Conservation (phyloP, 2,329 filamentous ascomycete species). For the Xylariaceae sp. region DNA sequence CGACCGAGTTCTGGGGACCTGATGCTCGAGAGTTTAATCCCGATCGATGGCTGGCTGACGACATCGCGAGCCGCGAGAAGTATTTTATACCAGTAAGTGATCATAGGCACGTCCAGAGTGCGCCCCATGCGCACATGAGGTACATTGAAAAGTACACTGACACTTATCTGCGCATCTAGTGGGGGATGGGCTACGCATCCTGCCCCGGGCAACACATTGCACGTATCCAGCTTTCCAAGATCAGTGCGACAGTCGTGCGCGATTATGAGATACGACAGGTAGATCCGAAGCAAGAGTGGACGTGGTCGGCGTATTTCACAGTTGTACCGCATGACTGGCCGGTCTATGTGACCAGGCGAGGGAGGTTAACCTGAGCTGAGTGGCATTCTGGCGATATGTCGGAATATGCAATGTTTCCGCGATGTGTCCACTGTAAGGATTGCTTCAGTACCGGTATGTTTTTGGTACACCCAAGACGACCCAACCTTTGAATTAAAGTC, state of each 20-base stretch:
- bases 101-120: no score
- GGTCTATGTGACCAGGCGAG: no score
- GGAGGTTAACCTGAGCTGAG: no score
- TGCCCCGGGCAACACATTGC: constrained; percentile 16
- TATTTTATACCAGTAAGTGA: constrained; percentile 5
- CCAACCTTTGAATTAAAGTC: no score
- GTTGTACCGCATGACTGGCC: constrained; percentile 12
- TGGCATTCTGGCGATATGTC: no score
- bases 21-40: constrained; percentile 8
- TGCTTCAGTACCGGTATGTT: no score
- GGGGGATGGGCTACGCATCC: constrained; percentile 3
- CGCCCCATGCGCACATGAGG: no score
- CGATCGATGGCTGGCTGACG: constrained; percentile 6
- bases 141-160: no score
- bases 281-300: constrained; percentile 11
- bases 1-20: constrained; percentile 5
- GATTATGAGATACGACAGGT: constrained; percentile 14
- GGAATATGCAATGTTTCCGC: no score
- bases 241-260: constrained; percentile 12
- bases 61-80: constrained; percentile 5
- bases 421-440: no score
- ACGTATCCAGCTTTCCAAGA: constrained; percentile 14
- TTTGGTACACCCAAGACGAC: no score
- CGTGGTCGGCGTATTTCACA: constrained; percentile 11
- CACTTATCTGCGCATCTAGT: constrained; percentile 9